Base-by-base conservation (phyloP, 768 basidiomycete species). In the Auriscalpium vulgare region DNA sequence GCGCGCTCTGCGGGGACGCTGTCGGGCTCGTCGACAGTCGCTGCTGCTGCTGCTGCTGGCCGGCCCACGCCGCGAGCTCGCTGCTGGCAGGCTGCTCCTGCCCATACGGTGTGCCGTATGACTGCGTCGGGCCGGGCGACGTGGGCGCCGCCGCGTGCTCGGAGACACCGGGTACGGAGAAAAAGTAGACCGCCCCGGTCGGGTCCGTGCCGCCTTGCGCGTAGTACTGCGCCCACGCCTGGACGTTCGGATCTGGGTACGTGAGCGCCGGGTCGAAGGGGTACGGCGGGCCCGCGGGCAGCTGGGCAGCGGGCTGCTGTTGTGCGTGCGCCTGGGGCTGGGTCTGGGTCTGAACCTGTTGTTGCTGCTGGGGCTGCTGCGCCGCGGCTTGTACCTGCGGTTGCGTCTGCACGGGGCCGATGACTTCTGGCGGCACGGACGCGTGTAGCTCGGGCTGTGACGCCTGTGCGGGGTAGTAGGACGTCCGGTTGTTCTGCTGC, bases 141-240 rank as follows among this genome's bases (percentile, higher is more conserved):
- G 40, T 17, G 23, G 40, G 19, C 43, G 38, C 17, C 17, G 63
- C 36, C 11, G 67, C 62, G 5, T 61, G 68, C 52, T 81, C 82
- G 62, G 80, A 84, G 46, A 91, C 75, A 2, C 88, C 89, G 8
- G 88, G 89, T 1, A 91, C 82, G 2, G 81, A 83, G 50, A 86
- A 69, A 63, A 93, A 93, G 71, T 93, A 93, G 40, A 91, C 86
- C 8, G 85, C 74, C 9, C 91, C 91, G 6, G 86, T 82, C 0
- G 75, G 68, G 56, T 91, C 90, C 47, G 70, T 80, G 4, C 90
- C 90, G 23, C 91, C 91, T 57, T 85, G 81, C 0, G 84, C 83
- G 65, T 92, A 92, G 68, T 93, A 93, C 61, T 83, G 79, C 7
- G 88, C 90, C 90, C 90, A 92, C 0, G 87, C 87, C 65, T 91